Evolutionary conservation across 306 rosid species (phyloP).

Genomic region (Dalbergia cochinchinensis): DNA sequence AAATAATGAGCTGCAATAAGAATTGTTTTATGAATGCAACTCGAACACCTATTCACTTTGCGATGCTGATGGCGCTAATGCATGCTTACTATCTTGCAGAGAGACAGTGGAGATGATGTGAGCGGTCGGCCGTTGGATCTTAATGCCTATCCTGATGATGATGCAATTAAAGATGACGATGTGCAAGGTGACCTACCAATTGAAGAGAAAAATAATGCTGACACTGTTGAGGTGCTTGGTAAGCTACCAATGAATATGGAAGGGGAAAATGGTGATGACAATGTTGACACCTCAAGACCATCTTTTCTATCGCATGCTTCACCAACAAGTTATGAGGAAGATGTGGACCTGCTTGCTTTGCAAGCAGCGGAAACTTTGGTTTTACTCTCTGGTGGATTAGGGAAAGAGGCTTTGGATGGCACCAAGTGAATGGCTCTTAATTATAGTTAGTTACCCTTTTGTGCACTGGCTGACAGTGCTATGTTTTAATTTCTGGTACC

Average conservation of each 20-base stretch:
- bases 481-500: background rate
- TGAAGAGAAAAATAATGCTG: background rate
- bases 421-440: background rate
- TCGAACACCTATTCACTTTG: background rate
- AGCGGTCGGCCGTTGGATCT: slow-evolving; percentile 19
- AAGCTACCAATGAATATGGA: background rate
- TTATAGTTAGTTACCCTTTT: background rate
- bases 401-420: background rate
- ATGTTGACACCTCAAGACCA: background rate
- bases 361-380: background rate
- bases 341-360: background rate
- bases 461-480: background rate
- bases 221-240: background rate
- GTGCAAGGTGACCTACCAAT: background rate
- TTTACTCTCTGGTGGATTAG: background rate
- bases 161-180: background rate
- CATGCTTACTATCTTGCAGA: slow-evolving; percentile 25
- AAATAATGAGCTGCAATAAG: background rate
- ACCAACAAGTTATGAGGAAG: background rate
- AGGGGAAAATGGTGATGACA: background rate
- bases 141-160: background rate
- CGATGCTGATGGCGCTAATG: background rate
- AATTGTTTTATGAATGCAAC: too few relatives aligned
- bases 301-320: background rate
- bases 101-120: slow-evolving; percentile 2